A percentile compares a stretch with the other conserved stretches of the same genome.
Conservation (phyloP, 768 basidiomycete genomes). For the Tricholoma terreum region DNA sequence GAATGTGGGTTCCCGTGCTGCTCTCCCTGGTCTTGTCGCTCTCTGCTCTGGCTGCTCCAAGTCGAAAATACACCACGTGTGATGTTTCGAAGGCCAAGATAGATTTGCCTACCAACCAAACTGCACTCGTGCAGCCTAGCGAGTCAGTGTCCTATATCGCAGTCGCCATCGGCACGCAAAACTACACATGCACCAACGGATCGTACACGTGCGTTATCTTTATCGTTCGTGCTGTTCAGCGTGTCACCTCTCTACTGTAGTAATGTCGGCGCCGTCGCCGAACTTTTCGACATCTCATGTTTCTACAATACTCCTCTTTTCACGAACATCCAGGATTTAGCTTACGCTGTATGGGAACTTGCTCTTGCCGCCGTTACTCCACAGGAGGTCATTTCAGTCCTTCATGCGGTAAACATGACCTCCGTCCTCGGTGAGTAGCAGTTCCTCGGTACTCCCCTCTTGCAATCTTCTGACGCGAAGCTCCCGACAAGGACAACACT, state of each 20-base stretch:
- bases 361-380: slow-evolving; percentile 8
- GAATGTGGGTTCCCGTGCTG: slow-evolving; percentile 16
- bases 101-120: slow-evolving; percentile 26
- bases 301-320: slow-evolving; percentile 30
- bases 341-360: slow-evolving; percentile 25
- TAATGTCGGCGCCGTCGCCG: slow-evolving; percentile 45
- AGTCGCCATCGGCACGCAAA: slow-evolving; percentile 50
- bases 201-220: slow-evolving; percentile 40
- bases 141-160: slow-evolving; percentile 36
- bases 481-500: slow-evolving; percentile 43
- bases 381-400: slow-evolving; percentile 9
- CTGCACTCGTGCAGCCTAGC: slow-evolving; percentile 33
- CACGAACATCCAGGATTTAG: slow-evolving; percentile 27
- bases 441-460: neutral
- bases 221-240: neutral
- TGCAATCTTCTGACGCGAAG: neutral
- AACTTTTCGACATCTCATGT: slow-evolving; percentile 56
- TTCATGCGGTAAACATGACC: slow-evolving; percentile 6
- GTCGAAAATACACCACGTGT: slow-evolving; percentile 11
- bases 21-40: slow-evolving; percentile 9
- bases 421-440: slow-evolving; percentile 21
- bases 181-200: slow-evolving; percentile 51
- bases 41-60: slow-evolving; percentile 12
- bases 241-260: slow-evolving; percentile 22
- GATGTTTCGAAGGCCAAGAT: slow-evolving; percentile 25